phyloP scores from a whole-genome alignment of 306 rosid genomes.

The Acacia acuminata region DNA sequence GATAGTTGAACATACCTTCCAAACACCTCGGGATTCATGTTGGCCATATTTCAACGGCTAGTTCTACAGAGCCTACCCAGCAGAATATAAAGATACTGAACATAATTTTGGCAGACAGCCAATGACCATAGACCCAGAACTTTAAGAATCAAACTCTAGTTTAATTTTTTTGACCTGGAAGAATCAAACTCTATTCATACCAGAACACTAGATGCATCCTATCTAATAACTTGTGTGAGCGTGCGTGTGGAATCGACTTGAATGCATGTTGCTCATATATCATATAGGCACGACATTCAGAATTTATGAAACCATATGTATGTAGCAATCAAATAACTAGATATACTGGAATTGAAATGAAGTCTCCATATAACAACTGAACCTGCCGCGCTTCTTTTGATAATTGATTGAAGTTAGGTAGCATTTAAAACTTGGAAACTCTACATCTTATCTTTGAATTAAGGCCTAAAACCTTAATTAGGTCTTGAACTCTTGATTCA shows the following conservation, averaged over 20 bases:
- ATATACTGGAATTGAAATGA: constrained; percentile 26
- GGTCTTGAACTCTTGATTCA: background rate
- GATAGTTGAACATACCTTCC: no score
- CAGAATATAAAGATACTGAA: no score
- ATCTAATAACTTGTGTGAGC: background rate
- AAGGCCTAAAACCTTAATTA: background rate
- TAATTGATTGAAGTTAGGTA: background rate
- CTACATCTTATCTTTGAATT: background rate
- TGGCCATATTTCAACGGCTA: background rate
- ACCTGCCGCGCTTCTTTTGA: constrained; percentile 18
- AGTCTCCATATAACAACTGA: constrained; percentile 24
- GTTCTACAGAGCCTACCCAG: background rate
- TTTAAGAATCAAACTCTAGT: background rate
- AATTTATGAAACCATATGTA: background rate
- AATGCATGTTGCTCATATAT: background rate
- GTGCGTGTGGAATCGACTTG: background rate
- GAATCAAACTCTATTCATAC: background rate
- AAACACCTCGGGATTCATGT: background rate
- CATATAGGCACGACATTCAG: background rate
- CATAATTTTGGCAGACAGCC: background rate
- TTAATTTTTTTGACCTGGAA: background rate
- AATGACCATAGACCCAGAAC: background rate
- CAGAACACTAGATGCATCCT: background rate
- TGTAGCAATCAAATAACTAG: constrained; percentile 12
- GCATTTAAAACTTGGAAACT: constrained; percentile 2